Evolutionary conservation across 73 alveolate genomes (phyloP).

Genomic region (Uronychia binucleata): DNA sequence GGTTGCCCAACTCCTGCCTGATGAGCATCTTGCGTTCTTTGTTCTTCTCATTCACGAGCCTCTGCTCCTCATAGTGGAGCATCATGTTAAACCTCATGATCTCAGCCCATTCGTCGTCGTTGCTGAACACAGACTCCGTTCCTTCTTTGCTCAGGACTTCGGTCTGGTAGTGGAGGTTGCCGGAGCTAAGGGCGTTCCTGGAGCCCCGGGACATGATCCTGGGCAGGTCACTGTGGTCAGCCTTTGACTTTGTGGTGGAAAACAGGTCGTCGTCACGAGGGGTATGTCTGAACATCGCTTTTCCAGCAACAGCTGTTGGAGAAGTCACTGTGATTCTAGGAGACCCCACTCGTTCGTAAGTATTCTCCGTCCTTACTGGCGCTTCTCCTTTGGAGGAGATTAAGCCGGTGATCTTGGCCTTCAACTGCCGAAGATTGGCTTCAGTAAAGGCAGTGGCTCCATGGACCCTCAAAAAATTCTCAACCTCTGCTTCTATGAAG

Average conservation of each 20-base stretch:
- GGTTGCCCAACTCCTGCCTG: slow-evolving; percentile 55
- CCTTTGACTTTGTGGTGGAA: not conserved
- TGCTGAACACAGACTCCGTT: slow-evolving; percentile 9
- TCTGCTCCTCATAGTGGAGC: slow-evolving; percentile 50
- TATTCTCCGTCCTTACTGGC: not conserved
- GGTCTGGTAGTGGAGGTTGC: not conserved
- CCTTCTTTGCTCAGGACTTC: not conserved
- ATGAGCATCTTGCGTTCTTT: slow-evolving; percentile 47
- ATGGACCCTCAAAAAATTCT: not conserved
- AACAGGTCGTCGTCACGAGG: not conserved
- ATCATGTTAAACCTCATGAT: slow-evolving; percentile 43
- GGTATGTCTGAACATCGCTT: not conserved
- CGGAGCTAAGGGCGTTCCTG: not conserved
- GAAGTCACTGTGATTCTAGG: not conserved
- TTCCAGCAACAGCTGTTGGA: not conserved
- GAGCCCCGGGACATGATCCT: not conserved
- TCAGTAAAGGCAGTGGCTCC: not conserved
- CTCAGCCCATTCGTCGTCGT: slow-evolving; percentile 73
- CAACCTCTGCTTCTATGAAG: not conserved
- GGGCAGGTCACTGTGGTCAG: not conserved
- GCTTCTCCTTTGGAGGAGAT: not conserved
- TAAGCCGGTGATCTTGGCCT: not conserved
- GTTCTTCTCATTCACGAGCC: slow-evolving; percentile 35
- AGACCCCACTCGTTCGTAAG: not conserved
- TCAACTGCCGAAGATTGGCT: not conserved